These are phyloP conservation scores for Forsythia viridissima DNA, from an alignment of 257 asterid species.

Conservation along the genomic window DNA sequence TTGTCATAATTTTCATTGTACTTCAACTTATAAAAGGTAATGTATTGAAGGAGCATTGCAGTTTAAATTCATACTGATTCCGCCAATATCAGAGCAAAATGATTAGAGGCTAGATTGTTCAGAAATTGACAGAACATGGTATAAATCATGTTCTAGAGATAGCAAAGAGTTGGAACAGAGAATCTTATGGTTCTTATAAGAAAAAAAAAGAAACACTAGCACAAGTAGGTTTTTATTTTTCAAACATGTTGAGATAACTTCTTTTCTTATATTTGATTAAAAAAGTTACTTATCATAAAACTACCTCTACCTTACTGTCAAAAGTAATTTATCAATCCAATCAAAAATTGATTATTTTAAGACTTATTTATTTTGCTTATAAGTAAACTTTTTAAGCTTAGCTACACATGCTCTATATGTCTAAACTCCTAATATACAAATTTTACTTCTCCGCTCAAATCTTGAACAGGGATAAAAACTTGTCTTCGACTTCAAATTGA, in stretches of 20 bases:
- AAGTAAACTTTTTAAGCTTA: background rate
- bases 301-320: background rate
- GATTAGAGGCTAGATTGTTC: background rate
- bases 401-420: background rate
- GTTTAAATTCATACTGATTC: background rate
- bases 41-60: background rate
- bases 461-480: constrained; percentile 3
- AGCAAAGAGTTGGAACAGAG: background rate
- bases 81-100: background rate
- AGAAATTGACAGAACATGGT: background rate
- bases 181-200: background rate
- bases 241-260: background rate
- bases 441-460: constrained; percentile 13
- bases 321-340: background rate
- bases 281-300: background rate
- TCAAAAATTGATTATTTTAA: background rate
- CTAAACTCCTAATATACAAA: constrained; percentile 7
- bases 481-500: background rate
- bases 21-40: background rate
- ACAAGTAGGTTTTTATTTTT: background rate
- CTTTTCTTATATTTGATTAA: background rate
- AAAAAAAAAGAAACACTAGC: background rate
- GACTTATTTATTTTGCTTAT: background rate
- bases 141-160: background rate
- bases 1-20: background rate